These are phyloP conservation scores for Massariosphaeria phaeospora DNA, from an alignment of 495 filamentous ascomycete species.

Conservation along the genomic window DNA sequence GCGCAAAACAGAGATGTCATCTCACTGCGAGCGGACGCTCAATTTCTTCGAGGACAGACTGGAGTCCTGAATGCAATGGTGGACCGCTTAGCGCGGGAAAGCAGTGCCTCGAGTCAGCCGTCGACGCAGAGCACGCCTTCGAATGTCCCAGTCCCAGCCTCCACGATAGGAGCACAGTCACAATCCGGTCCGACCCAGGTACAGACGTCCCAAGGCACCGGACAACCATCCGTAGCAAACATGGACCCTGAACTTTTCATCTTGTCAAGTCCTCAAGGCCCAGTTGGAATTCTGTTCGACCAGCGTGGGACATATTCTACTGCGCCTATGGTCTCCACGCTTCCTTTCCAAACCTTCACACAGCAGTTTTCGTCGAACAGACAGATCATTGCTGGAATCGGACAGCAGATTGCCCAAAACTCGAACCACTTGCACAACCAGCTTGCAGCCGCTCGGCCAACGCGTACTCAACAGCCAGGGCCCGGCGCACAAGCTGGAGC, in stretches of 20 bases:
- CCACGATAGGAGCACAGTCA: neutral
- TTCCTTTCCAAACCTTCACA: slow-evolving; percentile 27
- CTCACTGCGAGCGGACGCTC: slow-evolving; percentile 14
- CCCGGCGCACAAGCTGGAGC: neutral
- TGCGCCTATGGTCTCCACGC: slow-evolving; percentile 20
- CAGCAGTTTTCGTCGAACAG: slow-evolving; percentile 29
- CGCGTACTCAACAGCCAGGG: slow-evolving; percentile 6
- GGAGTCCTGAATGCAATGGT: slow-evolving; percentile 10
- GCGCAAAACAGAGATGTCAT: slow-evolving; percentile 20
- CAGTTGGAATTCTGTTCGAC: slow-evolving; percentile 30
- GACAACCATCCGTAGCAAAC: neutral
- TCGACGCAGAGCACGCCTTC: neutral
- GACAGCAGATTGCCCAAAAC: slow-evolving; percentile 23
- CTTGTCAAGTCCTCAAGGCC: slow-evolving; percentile 28
- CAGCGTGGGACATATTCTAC: slow-evolving; percentile 29
- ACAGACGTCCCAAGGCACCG: neutral
- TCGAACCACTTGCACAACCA: slow-evolving; percentile 8
- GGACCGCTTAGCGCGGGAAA: slow-evolving; percentile 2
- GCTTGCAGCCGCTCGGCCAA: slow-evolving; percentile 3
- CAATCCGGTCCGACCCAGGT: neutral
- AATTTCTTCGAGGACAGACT: slow-evolving; percentile 9
- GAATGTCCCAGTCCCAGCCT: neutral
- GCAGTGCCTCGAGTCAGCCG: neutral
- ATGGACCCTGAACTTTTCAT: slow-evolving; percentile 26
- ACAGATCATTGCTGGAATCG: slow-evolving; percentile 20